Base-by-base conservation (phyloP, 352 stramenopile species). In the Globisporangium paroecandrum region DNA sequence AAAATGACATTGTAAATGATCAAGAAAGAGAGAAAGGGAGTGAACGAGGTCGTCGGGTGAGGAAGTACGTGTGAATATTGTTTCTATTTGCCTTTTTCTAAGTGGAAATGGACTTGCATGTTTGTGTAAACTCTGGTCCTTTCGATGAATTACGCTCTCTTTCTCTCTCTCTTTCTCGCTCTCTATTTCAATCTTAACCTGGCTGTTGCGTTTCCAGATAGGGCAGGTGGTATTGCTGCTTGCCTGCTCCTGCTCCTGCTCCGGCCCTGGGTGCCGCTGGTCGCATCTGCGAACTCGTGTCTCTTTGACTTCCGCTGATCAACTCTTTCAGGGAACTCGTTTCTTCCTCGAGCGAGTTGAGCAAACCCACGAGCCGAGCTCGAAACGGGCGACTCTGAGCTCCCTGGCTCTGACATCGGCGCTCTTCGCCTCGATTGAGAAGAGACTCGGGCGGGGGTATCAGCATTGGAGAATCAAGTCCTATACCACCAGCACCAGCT, bases 271-370 rank as follows among this genome's bases (percentile, higher is more conserved):
- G 49, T 18, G 53, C 62, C 15, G 34, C n/a, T 29, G 41, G 69
- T 32, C 56, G 62, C 29, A 29, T 51, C 18, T 56, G 59, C 12
- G 43, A 7, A 1, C 22, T 46, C 27, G 34, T 56, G 7, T 54
- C 53, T 32, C n/a, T 32, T 56, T 56, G 36, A 38, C 18, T 43
- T 3, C 51, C 62, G 4, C 51, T 47, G n/a, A 79, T 57, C 18
- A 78, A 34, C 43, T 73, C 70, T 34, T 78, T 78, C 47, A 76
- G 88, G 9, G 82, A 78, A 12, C 68, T 82, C 12, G 85, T 89
- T 68, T 91, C 81, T 53, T 90, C 83, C 65, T 93, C 81, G 20
- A 93, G 77, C 20, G 85, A 89, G 20, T 75, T 85, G 29, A 91
- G 70, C 9, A 93, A 69, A 2, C 81, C 78, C 7, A 93, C 80